Conservation (phyloP, 2,329 filamentous ascomycete species). For the Leptosphaerulina australis region DNA sequence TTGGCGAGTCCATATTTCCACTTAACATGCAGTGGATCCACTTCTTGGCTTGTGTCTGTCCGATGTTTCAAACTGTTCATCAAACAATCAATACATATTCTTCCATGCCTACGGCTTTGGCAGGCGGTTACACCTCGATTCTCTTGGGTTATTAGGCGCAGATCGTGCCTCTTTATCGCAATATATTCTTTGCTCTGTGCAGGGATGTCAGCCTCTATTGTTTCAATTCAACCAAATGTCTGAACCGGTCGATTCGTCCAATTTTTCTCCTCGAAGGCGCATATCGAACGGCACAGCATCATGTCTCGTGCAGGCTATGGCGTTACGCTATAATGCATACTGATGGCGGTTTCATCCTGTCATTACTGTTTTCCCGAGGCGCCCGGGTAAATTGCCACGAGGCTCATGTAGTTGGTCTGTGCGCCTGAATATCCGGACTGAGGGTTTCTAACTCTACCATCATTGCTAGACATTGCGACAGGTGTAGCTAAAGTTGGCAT, state of each 20-base stretch:
- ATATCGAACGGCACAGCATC: not conserved
- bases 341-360: constrained; percentile 1
- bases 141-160: not conserved
- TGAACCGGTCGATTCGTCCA: not conserved
- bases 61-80: constrained; percentile 15
- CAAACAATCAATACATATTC: constrained; percentile 15
- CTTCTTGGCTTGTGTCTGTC: constrained; percentile 7
- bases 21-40: constrained; percentile 7
- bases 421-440: not conserved
- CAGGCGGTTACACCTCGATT: constrained; percentile 4
- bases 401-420: not conserved
- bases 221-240: not conserved
- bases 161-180: constrained; percentile 11
- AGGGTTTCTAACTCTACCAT: not conserved
- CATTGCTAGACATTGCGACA: no score
- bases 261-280: not conserved
- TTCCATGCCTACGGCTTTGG: constrained; percentile 3
- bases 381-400: constrained; percentile 10
- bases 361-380: not conserved
- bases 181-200: constrained; percentile 1
- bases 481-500: no score
- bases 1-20: constrained; percentile 5
- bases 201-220: not conserved
- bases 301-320: constrained; percentile 1
- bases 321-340: constrained; percentile 10